Base-by-base conservation (phyloP, 148 eudicot genomes). In the Spergularia marina region DNA sequence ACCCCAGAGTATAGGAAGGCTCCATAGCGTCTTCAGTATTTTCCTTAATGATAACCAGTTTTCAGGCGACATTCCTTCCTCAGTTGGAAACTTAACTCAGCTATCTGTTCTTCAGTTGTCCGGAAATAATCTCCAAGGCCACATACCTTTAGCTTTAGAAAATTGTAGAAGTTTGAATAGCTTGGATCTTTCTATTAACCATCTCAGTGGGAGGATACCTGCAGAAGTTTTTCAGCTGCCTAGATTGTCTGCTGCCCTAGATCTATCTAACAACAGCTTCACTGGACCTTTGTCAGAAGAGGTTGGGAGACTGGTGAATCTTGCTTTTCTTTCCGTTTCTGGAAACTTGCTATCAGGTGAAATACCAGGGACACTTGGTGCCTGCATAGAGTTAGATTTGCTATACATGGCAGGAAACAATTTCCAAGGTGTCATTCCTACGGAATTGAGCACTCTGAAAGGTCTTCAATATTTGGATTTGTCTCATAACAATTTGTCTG, bases 391-490 rank as follows among this genome's bases (percentile, higher is more conserved):
- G 5, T 82, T 86, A 58, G 56, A 39, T 25, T 4, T 0, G 1
- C 56, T 86, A 12, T 10, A 53, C 66, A 68, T 86, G 80, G 68
- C 10, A 0, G 53, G 54, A 4, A 86, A 86, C 67, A 58, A 44
- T 49, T 77, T 86, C 66, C 68, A 49, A 53, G 89, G 89, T 14
- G 11, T 73, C 10, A 79, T 84, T 30, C 84, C 89, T 25, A 18
- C 30, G 0, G 54, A 76, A 10, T 66, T 84, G 20, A 59, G 60
- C 10, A 58, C 68, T 21, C 64, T 82, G 56, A 72, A 36, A 10
- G 71, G 80, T 73, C 49, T 86, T 8, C 23, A 66, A 30, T 25
- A 11, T 7, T 58, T 86, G 0, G 72, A 74, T 52, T 52, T 86
- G 39, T 82, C 83, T 10, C 57, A 12, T 7, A 86, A 86, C 55